Base-by-base conservation (phyloP, 305 asterid genomes). In the Fraxinus velutina region DNA sequence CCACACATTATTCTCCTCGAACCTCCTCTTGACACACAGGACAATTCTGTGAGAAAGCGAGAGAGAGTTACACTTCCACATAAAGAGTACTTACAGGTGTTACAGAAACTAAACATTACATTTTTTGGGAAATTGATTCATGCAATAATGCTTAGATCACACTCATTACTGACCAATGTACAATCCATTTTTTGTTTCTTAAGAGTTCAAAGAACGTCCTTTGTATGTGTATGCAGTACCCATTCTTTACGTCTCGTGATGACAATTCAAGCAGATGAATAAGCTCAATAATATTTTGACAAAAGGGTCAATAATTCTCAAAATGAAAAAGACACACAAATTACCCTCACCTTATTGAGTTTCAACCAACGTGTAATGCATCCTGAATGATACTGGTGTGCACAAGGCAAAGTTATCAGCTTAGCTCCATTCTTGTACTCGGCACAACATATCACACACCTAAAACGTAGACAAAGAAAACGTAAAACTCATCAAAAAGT, bases 11-110 rank as follows among this genome's bases (percentile, higher is more conserved):
- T 84, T 88, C 87, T 2, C 89, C 97, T 86, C 78, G 80, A 83
- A 94, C 98, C 90, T 93, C 98, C 85, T 85, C 92, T 79, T 86
- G 92, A 77, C 98, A 93, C 75, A 94, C 87, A 15, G 98, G 98
- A 86, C 98, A 94, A 86, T 78, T 92, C 98, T 93, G 93, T 44
- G 34, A 83, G 70, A 50, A 1, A 13, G 73, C n/a, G 47, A 77
- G 15, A 24, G 32, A 32, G 32, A 24, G n/a, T 64, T 64, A 64
- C 9, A 55, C 2, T 55, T n/a, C 33, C 34, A 64, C 72, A 64
- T 64, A 64, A 64, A 64, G 6, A 55, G 10, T 55, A 5, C 22
- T 15, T 15, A 5, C 7, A 55, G 64, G 9, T 55, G 64, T 55
- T 55, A 1, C 6, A 55, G 10, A 55, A 55, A 55, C 64, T 52